phyloP scores from a whole-genome alignment of 176 grass and related monocot species.

The Oryza officinalis region DNA sequence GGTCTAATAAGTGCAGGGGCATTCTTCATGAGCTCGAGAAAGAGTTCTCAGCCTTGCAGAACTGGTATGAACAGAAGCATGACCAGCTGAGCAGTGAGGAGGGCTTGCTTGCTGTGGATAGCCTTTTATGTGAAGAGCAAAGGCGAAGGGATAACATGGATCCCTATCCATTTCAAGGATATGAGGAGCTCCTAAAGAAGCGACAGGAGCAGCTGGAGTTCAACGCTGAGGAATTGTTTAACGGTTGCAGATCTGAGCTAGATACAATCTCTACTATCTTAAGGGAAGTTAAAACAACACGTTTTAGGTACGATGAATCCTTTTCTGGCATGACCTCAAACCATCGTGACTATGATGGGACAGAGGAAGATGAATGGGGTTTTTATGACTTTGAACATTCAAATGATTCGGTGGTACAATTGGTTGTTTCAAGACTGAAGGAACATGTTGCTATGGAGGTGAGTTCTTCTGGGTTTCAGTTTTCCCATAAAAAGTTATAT shows the following conservation, averaged over 20 bases:
- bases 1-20: slow-evolving; percentile 44
- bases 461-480: slow-evolving; percentile 14
- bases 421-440: slow-evolving; percentile 56
- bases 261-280: slow-evolving; percentile 64
- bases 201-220: slow-evolving; percentile 59
- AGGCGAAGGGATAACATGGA: slow-evolving; percentile 45
- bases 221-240: slow-evolving; percentile 52
- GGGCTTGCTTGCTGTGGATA: slow-evolving; percentile 60
- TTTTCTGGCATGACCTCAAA: slow-evolving; percentile 56
- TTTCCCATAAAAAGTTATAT: slow-evolving; percentile 8
- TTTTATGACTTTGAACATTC: slow-evolving; percentile 59
- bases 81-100: slow-evolving; percentile 64
- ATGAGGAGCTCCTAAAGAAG: slow-evolving; percentile 67
- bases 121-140: slow-evolving; percentile 64
- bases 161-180: slow-evolving; percentile 52
- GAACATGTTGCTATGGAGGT: slow-evolving; percentile 67
- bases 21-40: slow-evolving; percentile 63
- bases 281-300: slow-evolving; percentile 67
- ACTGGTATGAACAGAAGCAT: slow-evolving; percentile 70
- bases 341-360: slow-evolving; percentile 50
- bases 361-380: slow-evolving; percentile 73
- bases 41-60: slow-evolving; percentile 63
- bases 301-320: slow-evolving; percentile 62
- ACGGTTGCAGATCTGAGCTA: slow-evolving; percentile 51
- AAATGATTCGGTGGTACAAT: slow-evolving; percentile 54